Base-by-base conservation (phyloP, 2,329 filamentous ascomycete species). In the Beauveria pseudobassiana region DNA sequence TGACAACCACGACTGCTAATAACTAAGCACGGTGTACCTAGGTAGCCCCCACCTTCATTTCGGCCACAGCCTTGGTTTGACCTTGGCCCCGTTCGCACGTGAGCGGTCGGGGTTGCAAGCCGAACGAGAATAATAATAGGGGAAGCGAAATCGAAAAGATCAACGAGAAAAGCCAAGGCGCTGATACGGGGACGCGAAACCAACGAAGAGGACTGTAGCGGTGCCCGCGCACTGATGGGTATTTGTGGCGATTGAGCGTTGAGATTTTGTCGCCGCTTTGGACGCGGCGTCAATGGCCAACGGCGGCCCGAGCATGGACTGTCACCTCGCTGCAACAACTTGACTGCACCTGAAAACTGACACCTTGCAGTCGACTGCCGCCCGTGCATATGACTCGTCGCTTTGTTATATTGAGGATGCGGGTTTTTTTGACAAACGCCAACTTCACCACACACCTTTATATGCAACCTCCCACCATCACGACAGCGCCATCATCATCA, bases 1-100 rank as follows among this genome's bases (percentile, higher is more conserved):
- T 59, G 57, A 50, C 24, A 42, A 26, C 38, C 57, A 45, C 55
- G 3, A n/a, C 55, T 34, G 28, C 24, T 34, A 34, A 24, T 24
- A 24, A 24, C 22, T 24, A 24, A 5, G 12, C 12, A 34, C 30
- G 4, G 30, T 34, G 30, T 34, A 34, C 30, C 30, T 28, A 42
- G 26, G 12, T 9, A 22, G 24, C 43, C 59, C 58, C 59, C 59
- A 61, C 59, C 18, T 45, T 61, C 59, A 61, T 61, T 61, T 61
- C 59, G 59, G 59, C 59, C 38, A 46, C 18, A 48, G 48, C 26
- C 50, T 40, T 34, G 3, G 30, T 34, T 34, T 34, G 26, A 30
- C 40, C 7, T 28, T 42, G 40, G 40, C 55, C 30, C 55, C 55
- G 22, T 48, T 45, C 5, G 59, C 59, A 54, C 58, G 58, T 61